Evolutionary conservation across 345 rosid genomes (phyloP), one percentile per base, ranked within the genome.

Genomic region (Salix purpurea): DNA sequence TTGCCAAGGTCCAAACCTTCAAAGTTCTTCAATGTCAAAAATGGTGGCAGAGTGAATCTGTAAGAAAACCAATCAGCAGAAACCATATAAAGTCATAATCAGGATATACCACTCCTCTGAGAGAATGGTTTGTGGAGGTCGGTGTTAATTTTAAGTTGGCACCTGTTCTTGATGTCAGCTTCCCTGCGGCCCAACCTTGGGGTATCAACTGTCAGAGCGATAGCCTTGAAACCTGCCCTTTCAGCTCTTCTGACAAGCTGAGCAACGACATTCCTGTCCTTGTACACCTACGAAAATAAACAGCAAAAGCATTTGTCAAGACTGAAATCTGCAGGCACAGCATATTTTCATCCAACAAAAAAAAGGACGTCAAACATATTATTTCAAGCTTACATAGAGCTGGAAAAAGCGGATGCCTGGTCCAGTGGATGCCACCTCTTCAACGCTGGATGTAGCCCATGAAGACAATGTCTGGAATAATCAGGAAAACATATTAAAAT

Each of bases 131-230:
- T 52, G 58, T 58, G 23, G 23, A 58, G 62, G 62, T 58, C 5
- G 12, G 1, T 58, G 28, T 58, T 58, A 4, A 58, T 58, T n/a
- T 56, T 12, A 58, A 58, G 24, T 58, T 24, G 1, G 14, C 24
- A 93, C 99, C 96, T 89, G 87, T 93, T 95, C 89, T 93, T 95
- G 85, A 95, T 95, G 83, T 93, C 98, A 26, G 98, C 86, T 80
- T 95, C 99, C 76, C 99, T 87, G n/a, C 98, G 96, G 48, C 99
- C 99, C 32, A 95, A 94, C 83, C 89, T 87, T 42, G 99, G 99
- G 65, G 96, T 93, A 76, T 95, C 99, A 37, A 90, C 96, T 19
- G 98, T 95, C 52, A 95, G 96, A 76, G 92, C 97, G 84, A 95
- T 93, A 7, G 96, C 98, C 86, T 90, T 93, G 82, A 91, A 95